phyloP scores from a whole-genome alignment of 2,329 filamentous ascomycete genomes.

The Colletotrichum endophyticum region DNA sequence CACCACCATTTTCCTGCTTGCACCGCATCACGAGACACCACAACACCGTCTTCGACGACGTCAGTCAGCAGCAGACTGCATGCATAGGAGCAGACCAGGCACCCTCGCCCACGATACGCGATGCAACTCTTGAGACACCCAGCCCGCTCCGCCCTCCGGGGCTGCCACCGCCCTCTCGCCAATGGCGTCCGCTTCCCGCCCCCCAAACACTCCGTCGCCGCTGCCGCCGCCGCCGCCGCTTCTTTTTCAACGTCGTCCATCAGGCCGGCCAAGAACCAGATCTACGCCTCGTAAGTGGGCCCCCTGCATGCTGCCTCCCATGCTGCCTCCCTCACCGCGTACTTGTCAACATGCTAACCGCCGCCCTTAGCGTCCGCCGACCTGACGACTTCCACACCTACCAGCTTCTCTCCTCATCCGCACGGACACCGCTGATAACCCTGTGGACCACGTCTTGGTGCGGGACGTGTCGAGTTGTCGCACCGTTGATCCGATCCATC shows the following conservation, averaged over 20 bases:
- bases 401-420: slow-evolving; percentile 58
- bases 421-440: slow-evolving; percentile 60
- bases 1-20: neutral
- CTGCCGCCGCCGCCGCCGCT: neutral
- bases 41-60: neutral
- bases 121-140: slow-evolving; percentile 12
- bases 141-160: slow-evolving; percentile 10
- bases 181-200: neutral
- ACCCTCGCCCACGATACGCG: neutral
- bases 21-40: neutral
- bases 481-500: slow-evolving; percentile 53
- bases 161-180: neutral
- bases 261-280: slow-evolving; percentile 34
- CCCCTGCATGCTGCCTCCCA: neutral
- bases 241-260: slow-evolving; percentile 15
- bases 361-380: slow-evolving; percentile 52
- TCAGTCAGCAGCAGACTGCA: neutral
- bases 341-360: neutral
- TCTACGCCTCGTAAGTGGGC: slow-evolving; percentile 37
- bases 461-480: slow-evolving; percentile 55
- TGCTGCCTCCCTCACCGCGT: neutral
- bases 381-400: slow-evolving; percentile 60
- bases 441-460: slow-evolving; percentile 67
- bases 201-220: neutral
- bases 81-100: neutral